Evolutionary conservation across 257 asterid genomes (phyloP).

Genomic region (Gentiana macrophylla): DNA sequence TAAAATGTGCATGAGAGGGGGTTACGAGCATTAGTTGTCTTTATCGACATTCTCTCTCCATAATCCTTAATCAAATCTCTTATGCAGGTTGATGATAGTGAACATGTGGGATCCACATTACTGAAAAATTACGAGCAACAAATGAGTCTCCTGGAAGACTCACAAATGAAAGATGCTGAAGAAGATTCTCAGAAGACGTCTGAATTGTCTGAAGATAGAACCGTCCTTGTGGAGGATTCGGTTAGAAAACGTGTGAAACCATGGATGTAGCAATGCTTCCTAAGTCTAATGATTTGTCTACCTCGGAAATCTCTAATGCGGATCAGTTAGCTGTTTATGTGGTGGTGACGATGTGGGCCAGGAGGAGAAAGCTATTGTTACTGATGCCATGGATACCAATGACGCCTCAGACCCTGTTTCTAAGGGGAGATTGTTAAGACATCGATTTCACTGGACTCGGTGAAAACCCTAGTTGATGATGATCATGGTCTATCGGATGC

Average conservation of each 20-base stretch:
- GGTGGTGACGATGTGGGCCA: not conserved
- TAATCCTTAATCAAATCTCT: constrained; percentile 12
- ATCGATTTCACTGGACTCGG: constrained; percentile 17
- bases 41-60: constrained; percentile 14
- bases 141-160: constrained; percentile 7
- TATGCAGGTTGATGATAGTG: constrained; percentile 6
- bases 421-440: constrained; percentile 12
- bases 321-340: constrained; percentile 7
- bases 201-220: constrained; percentile 26
- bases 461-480: constrained; percentile 21
- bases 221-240: constrained; percentile 11
- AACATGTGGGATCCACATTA: not conserved
- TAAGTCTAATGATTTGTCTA: constrained; percentile 20
- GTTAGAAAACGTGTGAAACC: constrained; percentile 9
- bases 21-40: constrained; percentile 6
- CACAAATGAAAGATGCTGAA: constrained; percentile 6
- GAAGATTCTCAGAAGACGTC: constrained; percentile 16
- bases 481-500: constrained; percentile 17
- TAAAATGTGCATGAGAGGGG: constrained; percentile 8
- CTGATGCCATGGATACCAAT: constrained; percentile 5
- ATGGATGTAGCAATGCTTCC: constrained; percentile 17
- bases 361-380: not conserved
- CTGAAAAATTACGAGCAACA: constrained; percentile 1
- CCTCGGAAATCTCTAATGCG: constrained; percentile 20
- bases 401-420: constrained; percentile 16